Base-by-base conservation (phyloP, 1,284 basidiomycete genomes). In the Trichosporon sp. region DNA sequence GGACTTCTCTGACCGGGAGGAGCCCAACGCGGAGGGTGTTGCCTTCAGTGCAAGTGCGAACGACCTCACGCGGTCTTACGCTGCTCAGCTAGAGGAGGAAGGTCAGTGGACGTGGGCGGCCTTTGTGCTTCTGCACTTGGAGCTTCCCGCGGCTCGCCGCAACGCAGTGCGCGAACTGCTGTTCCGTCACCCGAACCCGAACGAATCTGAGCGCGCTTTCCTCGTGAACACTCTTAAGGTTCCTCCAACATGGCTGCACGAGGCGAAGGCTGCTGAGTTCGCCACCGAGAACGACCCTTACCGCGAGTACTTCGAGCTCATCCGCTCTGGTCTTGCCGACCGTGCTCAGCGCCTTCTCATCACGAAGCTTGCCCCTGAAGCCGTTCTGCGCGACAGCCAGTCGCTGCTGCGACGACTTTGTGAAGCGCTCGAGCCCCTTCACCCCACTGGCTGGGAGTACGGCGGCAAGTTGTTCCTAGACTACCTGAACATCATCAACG, bases 81-180 rank as follows among this genome's bases (percentile, higher is more conserved):
- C 96, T 0, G 87, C 88, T 63, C 94, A 98, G 83, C 85, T 99
- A 70, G 96, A 98, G 84, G 87, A 88, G 69, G 83, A 89, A 68
- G 94, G 91, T 11, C 87, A 92, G 86, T 89, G 96, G 83, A 90
- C 92, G 75, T 92, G 94, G 85, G 91, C 95, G 2, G 88, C 89
- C 0, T 98, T 98, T 80, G 92, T 98, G 8, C 85, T 98, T 70
- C 85, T 98, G 68, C 96, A 98, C 82, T 85, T 99, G 14, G 92
- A 96, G 80, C 88, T 91, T 16, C 87, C 89, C 31, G 85, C 87
- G 43, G 87, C 94, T 71, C 90, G 97, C 68, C 88, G 89, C 76
- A 90, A 89, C 73, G 91, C 93, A 0, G 88, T 99, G 77, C 91
- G 91, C 78, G 91, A 92, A 64, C 85, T 98, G 21, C 85, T 99